A percentile compares a stretch with the other conserved stretches of the same genome.
Conservation (phyloP, 2,329 filamentous ascomycete species). For the Phaeophleospora eucalypticola region DNA sequence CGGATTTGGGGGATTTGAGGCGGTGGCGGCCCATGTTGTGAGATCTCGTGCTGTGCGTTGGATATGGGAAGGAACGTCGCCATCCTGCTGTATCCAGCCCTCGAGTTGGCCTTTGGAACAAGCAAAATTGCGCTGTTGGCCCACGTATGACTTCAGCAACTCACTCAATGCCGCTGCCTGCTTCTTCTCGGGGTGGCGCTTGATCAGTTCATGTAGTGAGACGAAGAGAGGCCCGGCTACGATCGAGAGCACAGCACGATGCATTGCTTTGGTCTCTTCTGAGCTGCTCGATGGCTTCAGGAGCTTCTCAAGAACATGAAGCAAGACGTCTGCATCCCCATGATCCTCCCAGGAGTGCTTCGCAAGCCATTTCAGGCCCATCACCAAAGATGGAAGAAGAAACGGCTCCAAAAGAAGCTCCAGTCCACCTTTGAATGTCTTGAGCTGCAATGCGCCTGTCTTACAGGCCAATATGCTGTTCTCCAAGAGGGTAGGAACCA, state of each 20-base stretch:
- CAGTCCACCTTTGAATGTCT: slow-evolving; percentile 68
- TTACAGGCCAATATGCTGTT: slow-evolving; percentile 69
- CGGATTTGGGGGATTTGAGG: slow-evolving; percentile 42
- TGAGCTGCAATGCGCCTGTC: slow-evolving; percentile 61
- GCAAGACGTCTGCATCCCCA: slow-evolving; percentile 62
- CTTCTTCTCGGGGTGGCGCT: slow-evolving; percentile 62
- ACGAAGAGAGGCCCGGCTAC: slow-evolving; percentile 66
- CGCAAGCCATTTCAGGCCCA: slow-evolving; percentile 67
- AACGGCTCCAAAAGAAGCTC: slow-evolving; percentile 80
- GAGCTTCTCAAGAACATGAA: slow-evolving; percentile 69
- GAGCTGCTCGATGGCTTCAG: slow-evolving; percentile 67
- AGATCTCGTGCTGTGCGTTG: slow-evolving; percentile 60
- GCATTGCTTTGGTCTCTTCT: slow-evolving; percentile 66
- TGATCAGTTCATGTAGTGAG: slow-evolving; percentile 62
- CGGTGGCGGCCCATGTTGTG: slow-evolving; percentile 58
- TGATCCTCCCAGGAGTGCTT: slow-evolving; percentile 63
- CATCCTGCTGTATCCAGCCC: slow-evolving; percentile 51
- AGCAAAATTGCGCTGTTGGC: slow-evolving; percentile 58
- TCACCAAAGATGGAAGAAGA: slow-evolving; percentile 71
- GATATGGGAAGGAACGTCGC: slow-evolving; percentile 56
- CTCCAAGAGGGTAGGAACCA: slow-evolving; percentile 72
- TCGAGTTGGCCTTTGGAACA: slow-evolving; percentile 65
- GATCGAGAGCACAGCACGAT: slow-evolving; percentile 66
- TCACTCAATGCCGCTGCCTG: slow-evolving; percentile 63
- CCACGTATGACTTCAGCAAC: slow-evolving; percentile 57